These are phyloP conservation scores for Umbellularia californica DNA, from an alignment of 164 flowering plant species.

Conservation along the genomic window DNA sequence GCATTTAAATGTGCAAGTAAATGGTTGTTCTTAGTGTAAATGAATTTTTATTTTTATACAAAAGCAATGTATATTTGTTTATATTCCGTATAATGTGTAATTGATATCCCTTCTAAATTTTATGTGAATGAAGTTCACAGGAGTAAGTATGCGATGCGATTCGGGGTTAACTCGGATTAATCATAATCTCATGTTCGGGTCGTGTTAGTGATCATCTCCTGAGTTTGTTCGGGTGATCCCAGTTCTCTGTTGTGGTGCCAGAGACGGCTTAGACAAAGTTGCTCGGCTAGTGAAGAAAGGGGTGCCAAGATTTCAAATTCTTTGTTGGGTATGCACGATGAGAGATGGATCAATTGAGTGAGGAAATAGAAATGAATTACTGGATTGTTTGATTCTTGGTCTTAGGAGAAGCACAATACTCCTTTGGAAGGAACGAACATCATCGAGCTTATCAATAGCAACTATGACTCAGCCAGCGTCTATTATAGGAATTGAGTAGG, in stretches of 20 bases:
- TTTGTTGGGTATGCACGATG: slow-evolving; percentile 96
- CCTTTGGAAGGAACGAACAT: slow-evolving; percentile 58
- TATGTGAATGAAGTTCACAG: too few species aligned
- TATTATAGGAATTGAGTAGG: slow-evolving; percentile 85
- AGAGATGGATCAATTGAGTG: slow-evolving; percentile 78
- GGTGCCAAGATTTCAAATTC: slow-evolving; percentile 70
- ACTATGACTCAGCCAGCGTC: slow-evolving; percentile 88
- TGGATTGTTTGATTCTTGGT: slow-evolving; percentile 75
- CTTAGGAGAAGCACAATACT: slow-evolving; percentile 78
- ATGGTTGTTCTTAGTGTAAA: too few species aligned
- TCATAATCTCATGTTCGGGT: too few species aligned
- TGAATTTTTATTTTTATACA: too few species aligned
- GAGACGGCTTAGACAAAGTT: slow-evolving; percentile 70
- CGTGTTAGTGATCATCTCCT: slow-evolving; percentile 26
- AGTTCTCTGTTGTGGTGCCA: slow-evolving; percentile 71
- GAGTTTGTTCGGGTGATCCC: slow-evolving; percentile 79
- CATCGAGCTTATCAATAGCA: slow-evolving; percentile 93
- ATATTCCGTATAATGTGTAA: too few species aligned
- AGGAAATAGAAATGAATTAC: slow-evolving; percentile 76
- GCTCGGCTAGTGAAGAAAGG: slow-evolving; percentile 67
- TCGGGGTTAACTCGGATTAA: too few species aligned
- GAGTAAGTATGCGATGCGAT: too few species aligned
- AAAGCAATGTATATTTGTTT: too few species aligned
- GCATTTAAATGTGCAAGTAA: too few species aligned
- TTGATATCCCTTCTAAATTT: too few species aligned